phyloP scores from a whole-genome alignment of 2,329 filamentous ascomycete species.

The Geoglossum cookeanum region DNA sequence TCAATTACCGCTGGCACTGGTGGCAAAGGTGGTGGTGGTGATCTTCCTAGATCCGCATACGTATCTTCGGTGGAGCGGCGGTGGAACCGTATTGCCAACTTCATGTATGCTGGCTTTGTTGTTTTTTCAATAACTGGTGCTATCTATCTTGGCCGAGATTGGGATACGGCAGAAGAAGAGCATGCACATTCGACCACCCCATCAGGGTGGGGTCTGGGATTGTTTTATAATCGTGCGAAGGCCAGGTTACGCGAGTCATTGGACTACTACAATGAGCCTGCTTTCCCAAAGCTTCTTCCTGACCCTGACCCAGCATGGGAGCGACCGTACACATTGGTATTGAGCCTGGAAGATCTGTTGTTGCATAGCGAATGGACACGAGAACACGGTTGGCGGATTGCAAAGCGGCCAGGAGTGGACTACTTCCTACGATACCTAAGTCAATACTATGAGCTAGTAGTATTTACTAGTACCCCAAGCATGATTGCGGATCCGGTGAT shows the following conservation, averaged over 20 bases:
- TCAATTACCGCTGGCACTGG: slow-evolving; percentile 23
- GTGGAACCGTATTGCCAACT: slow-evolving; percentile 56
- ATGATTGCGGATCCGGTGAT: slow-evolving; percentile 73
- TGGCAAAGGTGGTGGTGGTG: slow-evolving; percentile 39
- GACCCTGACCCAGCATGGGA: slow-evolving; percentile 59
- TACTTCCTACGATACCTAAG: slow-evolving; percentile 95
- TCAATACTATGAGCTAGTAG: slow-evolving; percentile 93
- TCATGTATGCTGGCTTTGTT: slow-evolving; percentile 46
- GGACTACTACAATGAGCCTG: slow-evolving; percentile 88
- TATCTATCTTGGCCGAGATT: slow-evolving; percentile 70
- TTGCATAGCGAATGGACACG: slow-evolving; percentile 89
- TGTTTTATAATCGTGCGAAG: slow-evolving; percentile 66
- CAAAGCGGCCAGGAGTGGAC: slow-evolving; percentile 86
- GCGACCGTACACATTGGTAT: slow-evolving; percentile 77
- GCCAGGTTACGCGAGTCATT: slow-evolving; percentile 58
- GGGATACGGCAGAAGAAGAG: slow-evolving; percentile 59
- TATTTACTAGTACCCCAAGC: slow-evolving; percentile 80
- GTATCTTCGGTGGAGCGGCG: slow-evolving; percentile 78
- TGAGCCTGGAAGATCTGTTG: slow-evolving; percentile 84
- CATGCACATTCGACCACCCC: slow-evolving; percentile 48
- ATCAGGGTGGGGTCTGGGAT: slow-evolving; percentile 54
- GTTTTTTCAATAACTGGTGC: slow-evolving; percentile 36
- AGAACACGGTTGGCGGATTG: slow-evolving; percentile 86
- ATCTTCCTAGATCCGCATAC: slow-evolving; percentile 63
- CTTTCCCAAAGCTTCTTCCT: slow-evolving; percentile 82